Evolutionary conservation across 306 rosid genomes (phyloP).

Genomic region (Fragaria ananassa): DNA sequence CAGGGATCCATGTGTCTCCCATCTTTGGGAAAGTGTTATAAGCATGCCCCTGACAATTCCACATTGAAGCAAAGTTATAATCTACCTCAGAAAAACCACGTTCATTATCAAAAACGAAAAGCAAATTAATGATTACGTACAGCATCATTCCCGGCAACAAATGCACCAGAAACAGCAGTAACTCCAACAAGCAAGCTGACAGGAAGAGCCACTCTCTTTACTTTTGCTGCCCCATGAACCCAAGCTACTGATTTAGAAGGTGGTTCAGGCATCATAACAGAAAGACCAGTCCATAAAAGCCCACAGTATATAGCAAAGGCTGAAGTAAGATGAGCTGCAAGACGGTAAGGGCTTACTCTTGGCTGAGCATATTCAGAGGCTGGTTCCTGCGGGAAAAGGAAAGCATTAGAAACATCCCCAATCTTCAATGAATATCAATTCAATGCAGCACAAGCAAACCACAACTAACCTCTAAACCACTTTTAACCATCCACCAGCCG

Average conservation of each 20-base stretch:
- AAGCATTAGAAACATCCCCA: conserved; percentile 17
- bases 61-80: conserved; percentile 23
- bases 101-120: conserved; percentile 18
- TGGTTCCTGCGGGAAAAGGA: conserved; percentile 61
- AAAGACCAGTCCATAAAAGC: conserved; percentile 82
- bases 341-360: conserved; percentile 94
- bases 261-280: conserved; percentile 93
- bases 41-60: conserved; percentile 66
- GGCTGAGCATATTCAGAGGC: conserved; percentile 81
- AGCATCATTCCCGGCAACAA: conserved; percentile 94
- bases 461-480: conserved; percentile 52
- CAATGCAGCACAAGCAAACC: conserved; percentile 19
- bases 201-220: conserved; percentile 69
- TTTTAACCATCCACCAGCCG: conserved; percentile 99
- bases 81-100: not conserved
- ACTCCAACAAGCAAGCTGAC: conserved; percentile 72
- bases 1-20: conserved; percentile 84
- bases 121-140: conserved; percentile 40
- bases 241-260: conserved; percentile 74
- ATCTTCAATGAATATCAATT: conserved; percentile 8
- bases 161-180: conserved; percentile 90
- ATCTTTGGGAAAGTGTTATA: conserved; percentile 86
- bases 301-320: conserved; percentile 87
- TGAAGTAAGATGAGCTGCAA: conserved; percentile 97
- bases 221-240: conserved; percentile 88